Base-by-base conservation (phyloP, 352 stramenopile genomes). In the Phytophthora pinifolia region DNA sequence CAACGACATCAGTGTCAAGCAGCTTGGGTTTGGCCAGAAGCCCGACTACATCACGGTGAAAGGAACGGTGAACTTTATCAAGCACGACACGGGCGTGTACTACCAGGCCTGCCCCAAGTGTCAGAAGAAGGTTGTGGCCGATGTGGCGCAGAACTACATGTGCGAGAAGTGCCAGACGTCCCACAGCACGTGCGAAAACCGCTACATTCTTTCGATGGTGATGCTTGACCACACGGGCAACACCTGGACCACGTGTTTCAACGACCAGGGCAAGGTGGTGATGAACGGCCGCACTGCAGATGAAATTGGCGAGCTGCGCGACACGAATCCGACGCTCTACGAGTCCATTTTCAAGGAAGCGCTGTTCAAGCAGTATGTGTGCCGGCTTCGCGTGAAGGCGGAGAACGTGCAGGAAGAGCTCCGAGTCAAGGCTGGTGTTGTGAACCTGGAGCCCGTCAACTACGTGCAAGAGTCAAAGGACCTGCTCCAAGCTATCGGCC, bases 91-190 rank as follows among this genome's bases (percentile, higher is more conserved):
- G 37, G 76, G 76, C 6, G 70, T 96, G 36, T 95, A 83, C 64
- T 96, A 96, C 69, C 83, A 95, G 60, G 85, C 87, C 13, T 94
- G 83, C 34, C 77, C 78, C 22, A 94, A 94, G 65, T 94, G 87
- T 64, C 83, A 96, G 72, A 96, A 96, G 70, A 96, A 96, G 67
- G 85, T 96, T 31, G 76, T 93, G 46, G 86, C 95, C 49, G 96
- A 94, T 41, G 96, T 97, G 38, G 95, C 97, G 57, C 86, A 95
- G 54, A 96, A 94, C 46, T 99, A 90, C 75, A 87, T 87, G 48
- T 99, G 96, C 62, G 96, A 99, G 62, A 98, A 98, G 68, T 99
- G 96, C 74, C 82, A 97, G 65, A 93, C 88, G 35, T 95, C 89
- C n/a, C 96, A 97, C 74, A 79, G 78, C 36, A 92, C 84, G 17